Evolutionary conservation across 306 rosid species (phyloP), one percentile per base, ranked within the genome.

Genomic region (Heteromeles arbutifolia): DNA sequence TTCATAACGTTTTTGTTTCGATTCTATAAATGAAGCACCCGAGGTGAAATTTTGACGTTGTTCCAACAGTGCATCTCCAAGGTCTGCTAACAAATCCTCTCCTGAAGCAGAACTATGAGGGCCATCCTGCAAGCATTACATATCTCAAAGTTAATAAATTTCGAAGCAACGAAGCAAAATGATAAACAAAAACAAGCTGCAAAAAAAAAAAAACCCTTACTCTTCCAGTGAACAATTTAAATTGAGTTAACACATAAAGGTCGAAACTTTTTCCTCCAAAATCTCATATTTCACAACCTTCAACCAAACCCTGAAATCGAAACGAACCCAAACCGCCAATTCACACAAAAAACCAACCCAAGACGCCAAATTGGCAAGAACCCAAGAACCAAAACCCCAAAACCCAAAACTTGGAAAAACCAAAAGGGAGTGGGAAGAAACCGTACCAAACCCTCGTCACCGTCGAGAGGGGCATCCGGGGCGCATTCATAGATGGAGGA

Each of bases 1-100:
- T 77, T 78, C 83, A 70, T 82, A 79, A 39, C 97, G 98, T 11
- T 59, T 88, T 74, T 88, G 87, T 79, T 77, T 79, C 12, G 87
- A 81, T 71, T 77, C 76, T 75, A 78, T 83, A 76, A 96, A 81
- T 73, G 80, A 81, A 73, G 65, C 87, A 74, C 97, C 88, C 2
- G 96, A 84, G 68, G 65, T 56, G 69, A 77, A 82, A 69, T 81
- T 81, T 3, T 84, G 74, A 8, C 89, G 90, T 70, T 88, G 97
- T 56, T 81, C 78, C 13, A 57, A 58, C 41, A 96, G 62, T 12
- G 98, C 96, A 86, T 86, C 96, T 77, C 83, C 86, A 79, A 96
- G 87, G 69, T 90, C 88, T 19, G 82, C 69, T 14, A 90, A 77
- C 70, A 96, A 80, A 84, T 87, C 88, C 69, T 75, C 81, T 68